phyloP scores from a whole-genome alignment of 169 alveolate species.

The Plasmodium inui region DNA sequence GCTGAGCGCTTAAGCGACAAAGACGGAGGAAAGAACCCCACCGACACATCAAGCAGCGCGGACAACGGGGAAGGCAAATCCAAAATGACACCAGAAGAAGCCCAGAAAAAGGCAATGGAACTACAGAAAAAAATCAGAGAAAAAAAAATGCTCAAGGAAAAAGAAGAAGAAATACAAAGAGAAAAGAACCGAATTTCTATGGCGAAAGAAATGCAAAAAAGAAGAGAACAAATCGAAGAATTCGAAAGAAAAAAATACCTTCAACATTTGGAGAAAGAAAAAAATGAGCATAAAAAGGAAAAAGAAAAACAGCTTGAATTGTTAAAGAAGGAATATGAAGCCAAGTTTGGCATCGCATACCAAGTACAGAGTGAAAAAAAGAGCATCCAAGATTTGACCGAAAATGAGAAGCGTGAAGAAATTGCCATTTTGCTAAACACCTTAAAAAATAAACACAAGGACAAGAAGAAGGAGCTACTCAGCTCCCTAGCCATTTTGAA shows the following conservation, averaged over 20 bases:
- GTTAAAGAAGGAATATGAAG: conserved; percentile 70
- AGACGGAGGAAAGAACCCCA: not conserved
- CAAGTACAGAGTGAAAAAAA: conserved; percentile 26
- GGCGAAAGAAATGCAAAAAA: conserved; percentile 71
- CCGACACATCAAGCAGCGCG: not conserved
- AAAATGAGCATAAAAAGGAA: conserved; percentile 74
- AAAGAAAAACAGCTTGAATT: conserved; percentile 67
- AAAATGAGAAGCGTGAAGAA: conserved; percentile 73
- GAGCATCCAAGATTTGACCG: conserved; percentile 43
- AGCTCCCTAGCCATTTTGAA: conserved; percentile 43
- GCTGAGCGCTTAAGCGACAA: not conserved
- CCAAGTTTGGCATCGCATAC: conserved; percentile 70
- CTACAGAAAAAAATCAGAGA: conserved; percentile 71
- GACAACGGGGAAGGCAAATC: not conserved
- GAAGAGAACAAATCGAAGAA: conserved; percentile 74
- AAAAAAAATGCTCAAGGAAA: conserved; percentile 56
- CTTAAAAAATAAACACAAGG: conserved; percentile 66
- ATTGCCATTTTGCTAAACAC: conserved; percentile 69
- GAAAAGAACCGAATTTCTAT: conserved; percentile 69
- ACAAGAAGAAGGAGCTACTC: conserved; percentile 37
- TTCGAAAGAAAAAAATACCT: conserved; percentile 68
- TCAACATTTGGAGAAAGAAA: conserved; percentile 44
- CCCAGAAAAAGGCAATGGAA: conserved; percentile 62
- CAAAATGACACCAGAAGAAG: conserved; percentile 70
- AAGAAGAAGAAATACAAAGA: conserved; percentile 72